A percentile compares a stretch with the other conserved stretches of the same genome.
These are phyloP conservation scores for Sextonia rubra DNA, from an alignment of 164 flowering plant genomes.

Conservation along the genomic window DNA sequence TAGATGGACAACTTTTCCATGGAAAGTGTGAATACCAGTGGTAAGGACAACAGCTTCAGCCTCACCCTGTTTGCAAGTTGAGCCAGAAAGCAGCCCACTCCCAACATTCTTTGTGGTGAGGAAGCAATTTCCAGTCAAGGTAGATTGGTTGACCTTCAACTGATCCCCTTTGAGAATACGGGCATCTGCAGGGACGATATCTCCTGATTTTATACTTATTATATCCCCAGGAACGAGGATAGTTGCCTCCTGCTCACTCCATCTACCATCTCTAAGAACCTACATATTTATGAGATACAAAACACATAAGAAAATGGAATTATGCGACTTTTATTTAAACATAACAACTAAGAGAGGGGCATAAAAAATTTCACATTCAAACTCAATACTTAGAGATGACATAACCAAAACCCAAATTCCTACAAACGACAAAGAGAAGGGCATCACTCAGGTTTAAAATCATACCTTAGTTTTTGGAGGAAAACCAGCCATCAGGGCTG, in stretches of 20 bases:
- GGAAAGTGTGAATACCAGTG: slow-evolving; percentile 73
- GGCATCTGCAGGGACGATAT: slow-evolving; percentile 76
- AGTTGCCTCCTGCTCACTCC: slow-evolving; percentile 74
- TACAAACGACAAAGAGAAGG: too few relatives aligned
- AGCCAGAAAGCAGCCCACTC: slow-evolving; percentile 66
- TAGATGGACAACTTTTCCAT: slow-evolving; percentile 71
- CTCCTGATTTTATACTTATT: slow-evolving; percentile 68
- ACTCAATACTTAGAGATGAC: too few relatives aligned
- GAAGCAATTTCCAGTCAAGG: slow-evolving; percentile 66
- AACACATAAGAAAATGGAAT: too few relatives aligned
- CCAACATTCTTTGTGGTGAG: slow-evolving; percentile 63
- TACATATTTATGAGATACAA: neutral
- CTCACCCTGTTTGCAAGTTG: slow-evolving; percentile 75
- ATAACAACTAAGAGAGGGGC: too few relatives aligned
- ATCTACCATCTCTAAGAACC: slow-evolving; percentile 73
- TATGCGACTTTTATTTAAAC: too few relatives aligned
- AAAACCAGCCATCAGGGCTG: too few relatives aligned
- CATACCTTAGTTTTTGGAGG: too few relatives aligned
- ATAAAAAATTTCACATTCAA: too few relatives aligned
- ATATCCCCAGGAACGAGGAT: slow-evolving; percentile 74
- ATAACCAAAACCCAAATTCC: too few relatives aligned
- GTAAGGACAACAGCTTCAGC: slow-evolving; percentile 75
- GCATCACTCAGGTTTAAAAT: too few relatives aligned
- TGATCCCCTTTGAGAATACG: slow-evolving; percentile 82
- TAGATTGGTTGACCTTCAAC: slow-evolving; percentile 65